Evolutionary conservation across 495 filamentous ascomycete genomes (phyloP).

Genomic region (Podospora tetraspora): DNA sequence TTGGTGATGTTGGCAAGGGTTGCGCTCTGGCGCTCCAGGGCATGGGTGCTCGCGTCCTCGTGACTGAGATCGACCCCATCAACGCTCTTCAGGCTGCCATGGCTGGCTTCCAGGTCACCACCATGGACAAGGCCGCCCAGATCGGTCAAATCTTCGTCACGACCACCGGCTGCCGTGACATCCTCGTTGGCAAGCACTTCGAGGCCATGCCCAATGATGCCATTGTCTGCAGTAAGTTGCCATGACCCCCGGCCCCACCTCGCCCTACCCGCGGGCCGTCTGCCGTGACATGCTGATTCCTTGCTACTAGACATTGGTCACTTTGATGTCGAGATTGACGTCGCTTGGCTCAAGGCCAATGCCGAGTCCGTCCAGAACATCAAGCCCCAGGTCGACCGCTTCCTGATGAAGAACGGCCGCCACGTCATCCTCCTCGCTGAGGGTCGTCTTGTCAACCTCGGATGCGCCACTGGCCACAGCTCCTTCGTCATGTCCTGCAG

Average conservation of each 20-base stretch:
- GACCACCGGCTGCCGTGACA: constrained; percentile 98
- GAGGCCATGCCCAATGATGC: constrained; percentile 97
- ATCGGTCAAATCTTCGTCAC: constrained; percentile 97
- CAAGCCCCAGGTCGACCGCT: constrained; percentile 99
- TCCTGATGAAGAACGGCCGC: constrained; percentile 85
- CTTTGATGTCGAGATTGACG: constrained; percentile 99
- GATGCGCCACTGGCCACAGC: constrained; percentile 97
- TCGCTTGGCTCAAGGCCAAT: constrained; percentile 98
- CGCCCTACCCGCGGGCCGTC: not conserved
- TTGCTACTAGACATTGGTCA: constrained; percentile 84
- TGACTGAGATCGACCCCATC: constrained; percentile 98
- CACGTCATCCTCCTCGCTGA: constrained; percentile 98
- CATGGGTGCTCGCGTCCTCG: constrained; percentile 95
- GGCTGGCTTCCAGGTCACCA: constrained; percentile 91
- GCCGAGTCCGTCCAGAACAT: constrained; percentile 87
- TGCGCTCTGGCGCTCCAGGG: constrained; percentile 90
- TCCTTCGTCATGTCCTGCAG: constrained; percentile 99
- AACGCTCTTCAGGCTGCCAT: constrained; percentile 98
- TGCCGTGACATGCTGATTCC: constrained; percentile 9
- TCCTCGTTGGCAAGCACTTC: constrained; percentile 87
- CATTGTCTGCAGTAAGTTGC: constrained; percentile 90
- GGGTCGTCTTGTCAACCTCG: constrained; percentile 97
- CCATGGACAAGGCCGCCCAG: constrained; percentile 91
- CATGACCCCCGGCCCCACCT: not conserved
- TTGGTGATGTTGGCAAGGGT: constrained; percentile 98